Percentiles rank a stretch among this genome's conserved stretches.
Evolutionary conservation across 441 rosid genomes (phyloP).

Genomic region (Erodium chrysanthum): DNA sequence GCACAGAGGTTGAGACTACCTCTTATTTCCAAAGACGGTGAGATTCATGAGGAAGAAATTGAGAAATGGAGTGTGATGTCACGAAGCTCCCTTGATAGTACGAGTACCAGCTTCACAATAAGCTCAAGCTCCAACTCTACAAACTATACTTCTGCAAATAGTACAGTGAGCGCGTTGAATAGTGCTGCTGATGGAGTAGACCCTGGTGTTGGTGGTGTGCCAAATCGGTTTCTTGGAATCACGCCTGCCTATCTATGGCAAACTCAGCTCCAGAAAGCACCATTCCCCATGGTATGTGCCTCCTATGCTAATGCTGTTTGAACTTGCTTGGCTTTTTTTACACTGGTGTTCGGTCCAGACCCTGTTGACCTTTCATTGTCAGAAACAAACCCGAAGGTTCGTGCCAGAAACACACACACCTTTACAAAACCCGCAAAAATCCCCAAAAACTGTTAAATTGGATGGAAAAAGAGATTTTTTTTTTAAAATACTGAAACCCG

Average conservation of each 20-base stretch:
- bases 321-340: too few relatives aligned
- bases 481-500: too few relatives aligned
- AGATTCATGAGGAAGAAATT: conserved; percentile 82
- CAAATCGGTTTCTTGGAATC: conserved; percentile 81
- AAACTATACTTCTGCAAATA: conserved; percentile 42
- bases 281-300: conserved; percentile 45
- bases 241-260: conserved; percentile 75
- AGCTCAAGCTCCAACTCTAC: conserved; percentile 66
- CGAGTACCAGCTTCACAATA: conserved; percentile 51
- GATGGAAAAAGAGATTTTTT: too few relatives aligned
- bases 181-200: conserved; percentile 43
- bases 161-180: conserved; percentile 33
- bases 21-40: conserved; percentile 80
- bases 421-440: too few relatives aligned
- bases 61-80: conserved; percentile 82
- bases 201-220: conserved; percentile 80
- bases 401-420: too few relatives aligned
- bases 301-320: not conserved
- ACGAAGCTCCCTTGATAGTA: conserved; percentile 80
- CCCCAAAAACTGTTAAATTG: too few relatives aligned
- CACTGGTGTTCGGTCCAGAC: not conserved
- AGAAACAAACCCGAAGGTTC: too few relatives aligned
- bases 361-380: too few relatives aligned
- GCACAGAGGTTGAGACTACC: conserved; percentile 93
- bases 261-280: conserved; percentile 64